Percentiles rank a stretch among this genome's conserved stretches.
phyloP scores from a whole-genome alignment of 306 rosid genomes.

The Sesbania bispinosa region DNA sequence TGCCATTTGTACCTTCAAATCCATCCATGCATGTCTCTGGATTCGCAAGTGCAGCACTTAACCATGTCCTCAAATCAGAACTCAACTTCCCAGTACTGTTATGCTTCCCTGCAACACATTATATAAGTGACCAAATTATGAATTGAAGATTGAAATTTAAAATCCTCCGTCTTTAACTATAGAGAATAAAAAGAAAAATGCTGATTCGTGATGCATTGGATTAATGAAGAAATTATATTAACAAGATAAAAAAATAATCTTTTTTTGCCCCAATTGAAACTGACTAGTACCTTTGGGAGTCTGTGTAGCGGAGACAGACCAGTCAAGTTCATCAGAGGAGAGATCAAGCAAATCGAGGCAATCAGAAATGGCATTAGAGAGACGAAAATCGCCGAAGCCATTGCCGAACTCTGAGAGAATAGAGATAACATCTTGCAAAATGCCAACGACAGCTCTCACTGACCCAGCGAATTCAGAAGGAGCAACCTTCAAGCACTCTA shows the following conservation, averaged over 20 bases:
- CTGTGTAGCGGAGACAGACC: constrained; percentile 67
- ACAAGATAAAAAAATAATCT: too few relatives aligned
- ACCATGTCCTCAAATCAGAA: constrained; percentile 82
- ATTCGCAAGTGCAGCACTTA: constrained; percentile 70
- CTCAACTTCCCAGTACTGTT: constrained; percentile 74
- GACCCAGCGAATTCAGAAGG: constrained; percentile 50
- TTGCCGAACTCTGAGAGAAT: constrained; percentile 49
- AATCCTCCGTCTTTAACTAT: too few relatives aligned
- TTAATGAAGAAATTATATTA: neutral
- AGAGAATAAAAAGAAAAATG: too few relatives aligned
- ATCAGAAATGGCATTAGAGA: constrained; percentile 68
- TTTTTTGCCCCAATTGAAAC: too few relatives aligned
- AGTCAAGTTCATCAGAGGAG: constrained; percentile 53
- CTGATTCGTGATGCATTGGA: too few relatives aligned
- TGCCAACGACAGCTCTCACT: constrained; percentile 31
- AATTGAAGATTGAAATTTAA: too few relatives aligned
- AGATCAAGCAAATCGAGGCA: constrained; percentile 75
- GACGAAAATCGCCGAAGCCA: constrained; percentile 52
- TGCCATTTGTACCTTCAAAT: constrained; percentile 72
- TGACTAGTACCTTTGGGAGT: constrained; percentile 50
- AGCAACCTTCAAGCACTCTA: constrained; percentile 46
- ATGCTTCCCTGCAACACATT: constrained; percentile 44
- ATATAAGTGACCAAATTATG: too few relatives aligned
- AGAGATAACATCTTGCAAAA: constrained; percentile 42
- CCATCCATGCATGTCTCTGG: constrained; percentile 89